Conservation (phyloP, 2,329 filamentous ascomycete genomes). For the Tolypocladium tropicale region DNA sequence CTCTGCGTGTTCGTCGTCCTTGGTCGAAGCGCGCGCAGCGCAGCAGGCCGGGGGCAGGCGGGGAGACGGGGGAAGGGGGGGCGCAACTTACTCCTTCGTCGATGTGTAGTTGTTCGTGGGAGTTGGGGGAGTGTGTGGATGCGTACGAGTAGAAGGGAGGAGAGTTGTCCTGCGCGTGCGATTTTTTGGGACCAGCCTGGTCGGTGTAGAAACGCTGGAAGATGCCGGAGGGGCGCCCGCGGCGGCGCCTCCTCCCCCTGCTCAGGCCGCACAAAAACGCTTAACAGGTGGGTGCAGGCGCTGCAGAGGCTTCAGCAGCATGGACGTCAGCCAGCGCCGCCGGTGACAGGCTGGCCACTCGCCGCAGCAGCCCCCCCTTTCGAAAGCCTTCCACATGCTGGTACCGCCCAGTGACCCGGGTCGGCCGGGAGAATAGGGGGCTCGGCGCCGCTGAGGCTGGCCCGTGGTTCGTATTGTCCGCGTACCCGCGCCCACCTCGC, state of each 20-base stretch:
- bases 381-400: background rate
- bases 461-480: background rate
- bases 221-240: background rate
- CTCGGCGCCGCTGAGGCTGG: background rate
- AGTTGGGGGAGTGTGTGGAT: constrained; percentile 3
- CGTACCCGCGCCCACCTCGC: background rate
- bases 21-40: background rate
- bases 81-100: constrained; percentile 8
- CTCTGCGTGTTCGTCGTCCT: background rate
- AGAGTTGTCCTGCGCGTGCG: constrained; percentile 6
- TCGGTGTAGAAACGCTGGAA: constrained; percentile 1
- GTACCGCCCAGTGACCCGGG: background rate
- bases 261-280: background rate
- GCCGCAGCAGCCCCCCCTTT: background rate
- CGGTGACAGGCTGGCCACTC: background rate
- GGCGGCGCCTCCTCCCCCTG: background rate
- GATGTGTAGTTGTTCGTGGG: constrained; percentile 4
- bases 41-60: background rate
- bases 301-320: background rate
- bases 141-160: constrained; percentile 5
- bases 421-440: background rate
- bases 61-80: background rate
- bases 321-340: background rate
- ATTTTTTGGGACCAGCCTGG: constrained; percentile 2
- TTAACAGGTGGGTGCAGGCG: background rate